Percentiles rank a stretch among this genome's conserved stretches.
These are phyloP conservation scores for Hylodesmum podocarpum DNA, from an alignment of 306 rosid genomes.

Conservation along the genomic window DNA sequence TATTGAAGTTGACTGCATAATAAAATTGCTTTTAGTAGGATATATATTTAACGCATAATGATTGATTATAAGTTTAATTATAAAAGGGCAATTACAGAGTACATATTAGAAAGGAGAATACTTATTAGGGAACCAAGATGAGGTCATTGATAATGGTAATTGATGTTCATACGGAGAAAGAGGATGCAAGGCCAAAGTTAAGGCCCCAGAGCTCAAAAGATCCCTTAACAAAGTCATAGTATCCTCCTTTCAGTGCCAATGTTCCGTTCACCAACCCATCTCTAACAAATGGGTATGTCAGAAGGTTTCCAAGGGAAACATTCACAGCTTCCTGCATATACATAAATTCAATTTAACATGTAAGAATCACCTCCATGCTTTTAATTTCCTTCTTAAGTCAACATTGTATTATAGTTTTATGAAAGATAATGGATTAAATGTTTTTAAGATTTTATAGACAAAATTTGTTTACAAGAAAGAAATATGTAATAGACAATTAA, in stretches of 20 bases:
- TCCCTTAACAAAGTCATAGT: constrained; percentile 90
- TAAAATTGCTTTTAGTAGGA: too few species aligned
- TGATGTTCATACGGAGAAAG: constrained; percentile 86
- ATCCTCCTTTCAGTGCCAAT: constrained; percentile 74
- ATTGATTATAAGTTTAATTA: too few species aligned
- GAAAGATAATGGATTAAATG: too few species aligned
- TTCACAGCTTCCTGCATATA: constrained; percentile 88
- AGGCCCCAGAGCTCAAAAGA: constrained; percentile 90
- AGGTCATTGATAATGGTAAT: constrained; percentile 49
- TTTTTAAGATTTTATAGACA: too few species aligned
- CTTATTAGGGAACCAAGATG: constrained; percentile 50
- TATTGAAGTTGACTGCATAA: too few species aligned
- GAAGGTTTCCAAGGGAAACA: constrained; percentile 75
- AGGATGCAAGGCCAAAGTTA: constrained; percentile 66
- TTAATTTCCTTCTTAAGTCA: background rate
- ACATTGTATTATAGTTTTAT: background rate
- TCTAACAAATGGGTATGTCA: constrained; percentile 94
- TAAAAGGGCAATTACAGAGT: constrained; percentile 35
- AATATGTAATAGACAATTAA: too few species aligned
- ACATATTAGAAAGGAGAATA: constrained; percentile 48
- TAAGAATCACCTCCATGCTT: background rate
- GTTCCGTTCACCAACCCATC: constrained; percentile 86
- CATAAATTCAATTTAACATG: background rate
- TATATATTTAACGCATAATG: too few species aligned
- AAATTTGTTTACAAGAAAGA: too few species aligned